Base-by-base conservation (phyloP, 768 basidiomycete species). In the Tephrocybe sp. region DNA sequence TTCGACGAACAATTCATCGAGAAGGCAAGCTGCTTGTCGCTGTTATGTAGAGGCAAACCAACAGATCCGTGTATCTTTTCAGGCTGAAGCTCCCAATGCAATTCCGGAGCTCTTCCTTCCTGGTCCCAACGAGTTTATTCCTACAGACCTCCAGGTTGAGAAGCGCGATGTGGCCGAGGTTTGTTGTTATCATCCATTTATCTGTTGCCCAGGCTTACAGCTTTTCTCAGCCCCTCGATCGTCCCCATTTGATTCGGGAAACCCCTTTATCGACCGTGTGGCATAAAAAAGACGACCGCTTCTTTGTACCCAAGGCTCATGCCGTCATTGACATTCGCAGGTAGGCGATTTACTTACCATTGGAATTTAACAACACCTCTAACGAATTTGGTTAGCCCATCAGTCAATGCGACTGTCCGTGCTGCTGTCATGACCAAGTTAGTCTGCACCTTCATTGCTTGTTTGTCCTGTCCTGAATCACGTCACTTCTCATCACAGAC, bases 281-380 rank as follows among this genome's bases (percentile, higher is more conserved):
- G 95, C 83, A 94, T 70, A 99, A 99, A 75, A 94, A 94, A 64
- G 97, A 99, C 64, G 96, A 99, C 66, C 80, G 76, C 52, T 99
- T 97, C 73, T 96, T 92, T 89, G 83, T 96, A 9, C 97, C 97
- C 0, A 92, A 90, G 62, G 92, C 93, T 2, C 78, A 82, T 53
- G 78, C 87, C 18, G 70, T 86, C 48, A 76, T 98, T 46, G 82
- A 89, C 56, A 71, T 95, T 37, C 79, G 87, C 58, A 90, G 82
- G 90, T 88, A 62, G 18, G 69, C 60, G 26, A 12, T 36, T 21
- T 16, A 47, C 26, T n/a, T 34, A 16, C 18, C 36, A 37, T 37
- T 19, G 8, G 18, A 4, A n/a, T 27, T 7, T 4, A 27, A 26
- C 8, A 13, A 12, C n/a, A 3, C 16, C 11, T 15, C 11, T 52